Percentiles rank a stretch among this genome's conserved stretches.
Conservation (phyloP, 441 rosid species). For the Arabidopsis lyrata region DNA sequence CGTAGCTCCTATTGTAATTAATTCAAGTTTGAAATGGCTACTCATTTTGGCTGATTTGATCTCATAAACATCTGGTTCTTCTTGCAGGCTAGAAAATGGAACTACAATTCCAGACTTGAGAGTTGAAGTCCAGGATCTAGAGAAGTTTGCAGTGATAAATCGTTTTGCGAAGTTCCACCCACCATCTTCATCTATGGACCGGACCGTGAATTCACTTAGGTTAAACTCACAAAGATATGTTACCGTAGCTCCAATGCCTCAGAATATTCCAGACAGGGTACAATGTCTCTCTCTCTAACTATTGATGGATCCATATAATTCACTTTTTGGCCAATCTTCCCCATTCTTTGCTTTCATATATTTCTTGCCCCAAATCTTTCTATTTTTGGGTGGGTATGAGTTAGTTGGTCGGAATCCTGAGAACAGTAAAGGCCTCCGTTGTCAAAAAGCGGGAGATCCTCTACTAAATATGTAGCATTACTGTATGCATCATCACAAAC, state of each 20-base stretch:
- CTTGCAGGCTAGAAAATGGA: slow-evolving; percentile 76
- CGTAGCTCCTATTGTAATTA: slow-evolving; percentile 13
- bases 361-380: slow-evolving; percentile 19
- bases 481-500: slow-evolving; percentile 26
- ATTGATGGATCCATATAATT: slow-evolving; percentile 45
- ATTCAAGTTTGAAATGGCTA: background rate
- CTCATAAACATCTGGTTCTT: slow-evolving; percentile 31
- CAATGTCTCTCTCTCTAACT: slow-evolving; percentile 84
- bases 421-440: slow-evolving; percentile 32
- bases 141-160: slow-evolving; percentile 77
- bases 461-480: slow-evolving; percentile 19
- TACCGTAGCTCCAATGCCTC: slow-evolving; percentile 72
- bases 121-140: slow-evolving; percentile 81
- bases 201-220: slow-evolving; percentile 49
- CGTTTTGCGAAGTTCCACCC: slow-evolving; percentile 91
- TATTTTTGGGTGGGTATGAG: slow-evolving; percentile 34
- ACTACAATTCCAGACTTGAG: slow-evolving; percentile 65
- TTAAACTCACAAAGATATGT: slow-evolving; percentile 71
- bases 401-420: slow-evolving; percentile 32
- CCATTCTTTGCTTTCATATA: slow-evolving; percentile 36
- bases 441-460: slow-evolving; percentile 32
- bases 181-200: slow-evolving; percentile 50
- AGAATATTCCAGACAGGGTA: slow-evolving; percentile 78
- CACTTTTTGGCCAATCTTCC: slow-evolving; percentile 44
- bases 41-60: slow-evolving; percentile 4